Base-by-base conservation (phyloP, 495 filamentous ascomycete species). In the Neurospora hispaniola region DNA sequence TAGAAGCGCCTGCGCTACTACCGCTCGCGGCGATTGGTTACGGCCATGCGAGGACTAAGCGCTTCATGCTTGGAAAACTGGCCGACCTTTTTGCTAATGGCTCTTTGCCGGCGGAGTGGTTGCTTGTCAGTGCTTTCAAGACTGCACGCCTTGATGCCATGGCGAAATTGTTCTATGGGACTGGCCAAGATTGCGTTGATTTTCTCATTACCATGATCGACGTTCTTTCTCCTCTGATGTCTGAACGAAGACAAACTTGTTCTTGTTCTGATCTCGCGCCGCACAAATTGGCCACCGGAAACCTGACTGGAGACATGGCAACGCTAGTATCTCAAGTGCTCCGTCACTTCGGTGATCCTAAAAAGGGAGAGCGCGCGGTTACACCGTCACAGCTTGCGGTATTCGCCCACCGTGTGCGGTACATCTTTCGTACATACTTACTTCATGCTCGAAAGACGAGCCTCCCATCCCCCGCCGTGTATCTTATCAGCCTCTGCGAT, bases 101-200 rank as follows among this genome's bases (percentile, higher is more conserved):
- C 3, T 69, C 73, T 20, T 74, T 88, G 40, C 83, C 85, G 1
- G 68, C 76, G 35, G 77, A 81, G 16, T 86, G 85, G 86, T 72
- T 87, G 23, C 77, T 84, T 16, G 84, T 80, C 3, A 79, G 73
- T 69, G 78, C 78, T 12, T 85, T 85, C 73, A 73, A 78, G 11
- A 74, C 80, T 7, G 72, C 81, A 20, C 76, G 79, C 42, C 38
- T 42, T 5, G 68, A 87, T 23, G 78, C 82, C 8, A 70, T 74
- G 10, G 74, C 44, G 40, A 74, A 77, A 66, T 4, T 66, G 27
- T 31, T 38, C 54, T 66, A 66, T 9, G 54, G 54, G 20, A 72
- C 74, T 9, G 79, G 80, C 69, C 73, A 77, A 31, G 82, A 84
- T 70, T 80, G 79, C 8, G 70, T 82, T 5, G 73, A 74, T 38